Base-by-base conservation (phyloP, 441 rosid species). In the Raphanus hybrid region DNA sequence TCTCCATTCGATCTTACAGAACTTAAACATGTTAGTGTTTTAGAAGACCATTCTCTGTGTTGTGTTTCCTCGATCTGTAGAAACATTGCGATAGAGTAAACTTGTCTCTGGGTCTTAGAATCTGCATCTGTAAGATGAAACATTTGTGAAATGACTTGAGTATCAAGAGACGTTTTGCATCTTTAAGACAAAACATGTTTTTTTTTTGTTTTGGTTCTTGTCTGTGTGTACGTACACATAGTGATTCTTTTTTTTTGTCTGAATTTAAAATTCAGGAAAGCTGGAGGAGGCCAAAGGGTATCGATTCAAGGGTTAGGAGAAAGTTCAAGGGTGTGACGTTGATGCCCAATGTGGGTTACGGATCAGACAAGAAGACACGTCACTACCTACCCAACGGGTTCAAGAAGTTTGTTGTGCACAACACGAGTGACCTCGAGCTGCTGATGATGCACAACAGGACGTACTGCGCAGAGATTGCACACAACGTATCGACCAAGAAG, bases 401-500 rank as follows among this genome's bases (percentile, higher is more conserved):
- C 85, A 90, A 92, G 89, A 92, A 91, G 23, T 92, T 92, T 66
- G 91, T 93, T 2, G 94, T 93, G 11, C 94, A 89, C 90, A 93
- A 91, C 34, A 81, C 79, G 0, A 75, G 79, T 12, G 99, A 91
- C 72, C 97, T 94, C 5, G 99, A 92, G 70, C 41, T 94, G 2
- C 78, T 92, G 85, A 91, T 94, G 98, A 92, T 92, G 97, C 97
- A 92, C 76, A 94, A 94, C 89, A 87, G 98, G 85, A 89, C 88
- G 0, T 90, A 91, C 78, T 91, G 98, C 78, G 98, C 97, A 85
- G 34, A 29, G 34, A 29, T 29, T 29, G 34, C 34, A 0, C 34
- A 29, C 34, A 29, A 29, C 34, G 34, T 92, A 1, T 94, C 99
- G 1, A 91, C 97, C 4, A 89, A 71, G 86, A 86, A 85, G 88